Evolutionary conservation across 352 stramenopile genomes (phyloP), one percentile per base, ranked within the genome.

Genomic region (Plasmopara halstedii): DNA sequence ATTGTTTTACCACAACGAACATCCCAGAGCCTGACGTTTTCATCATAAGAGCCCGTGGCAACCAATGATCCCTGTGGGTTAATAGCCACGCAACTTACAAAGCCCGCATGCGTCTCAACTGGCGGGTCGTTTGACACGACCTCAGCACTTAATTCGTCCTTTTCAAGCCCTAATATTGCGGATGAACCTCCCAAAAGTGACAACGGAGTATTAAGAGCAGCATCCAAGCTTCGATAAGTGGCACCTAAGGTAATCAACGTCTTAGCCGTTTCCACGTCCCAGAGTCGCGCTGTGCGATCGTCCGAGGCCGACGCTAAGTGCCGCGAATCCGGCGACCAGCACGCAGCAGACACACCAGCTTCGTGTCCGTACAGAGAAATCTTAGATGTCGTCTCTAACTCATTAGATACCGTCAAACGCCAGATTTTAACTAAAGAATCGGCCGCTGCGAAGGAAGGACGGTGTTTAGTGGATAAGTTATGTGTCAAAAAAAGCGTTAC

Each of bases 21-120:
- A 62, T 99, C 95, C 95, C 95, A 99, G 14, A 98, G 60, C 44
- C 96, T 93, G 32, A 98, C 85, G 6, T 72, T 96, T 62, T 98
- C 94, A 58, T 99, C 95, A 48, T 95, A 97, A 6, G 80, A 96
- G 14, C 80, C 82, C 37, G 76, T 83, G 21, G 71, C 76, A 21
- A 99, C 59, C 25, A 99, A 64, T 59, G 96, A 97, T 14, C 73
- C 74, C 56, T 96, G 85, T 4, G 89, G 91, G 40, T 97, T 97
- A 61, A 98, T 97, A 47, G 85, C 80, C 34, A 85, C 84, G 50
- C 78, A 96, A 68, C 97, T 98, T n/a, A 98, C 94, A 57, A 96
- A 97, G 58, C 90, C 92, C 18, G 75, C 56, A 70, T 99, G 95
- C 36, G 82, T 60, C 69, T 99, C 95, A 29, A 93, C 85, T 13